These are phyloP conservation scores for Sclerotinia nivalis DNA, from an alignment of 2,329 filamentous ascomycete genomes.

Conservation along the genomic window DNA sequence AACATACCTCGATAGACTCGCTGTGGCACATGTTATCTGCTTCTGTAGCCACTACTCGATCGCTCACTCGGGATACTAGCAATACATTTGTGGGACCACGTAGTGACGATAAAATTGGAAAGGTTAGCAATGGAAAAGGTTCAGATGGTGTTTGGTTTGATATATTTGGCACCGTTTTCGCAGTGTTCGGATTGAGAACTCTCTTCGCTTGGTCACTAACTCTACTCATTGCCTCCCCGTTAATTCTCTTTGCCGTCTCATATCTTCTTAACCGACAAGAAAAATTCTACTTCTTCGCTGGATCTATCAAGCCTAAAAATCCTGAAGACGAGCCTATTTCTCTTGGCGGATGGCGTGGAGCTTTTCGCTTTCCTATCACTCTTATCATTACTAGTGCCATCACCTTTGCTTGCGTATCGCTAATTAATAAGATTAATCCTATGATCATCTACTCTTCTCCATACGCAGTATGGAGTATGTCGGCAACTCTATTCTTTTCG, in stretches of 20 bases:
- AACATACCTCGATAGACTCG: constrained; percentile 68
- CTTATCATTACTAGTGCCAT: constrained; percentile 66
- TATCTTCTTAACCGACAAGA: constrained; percentile 68
- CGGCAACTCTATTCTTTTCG: constrained; percentile 77
- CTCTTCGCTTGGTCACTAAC: constrained; percentile 88
- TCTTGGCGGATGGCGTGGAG: constrained; percentile 75
- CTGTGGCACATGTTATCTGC: constrained; percentile 96
- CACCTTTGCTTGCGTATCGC: constrained; percentile 70
- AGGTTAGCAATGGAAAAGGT: constrained; percentile 65
- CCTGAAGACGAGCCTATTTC: constrained; percentile 62
- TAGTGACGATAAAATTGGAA: constrained; percentile 56
- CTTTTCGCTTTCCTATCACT: constrained; percentile 80
- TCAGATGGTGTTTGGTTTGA: constrained; percentile 89
- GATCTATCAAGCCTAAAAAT: constrained; percentile 56
- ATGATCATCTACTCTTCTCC: constrained; percentile 87
- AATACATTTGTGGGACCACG: constrained; percentile 63
- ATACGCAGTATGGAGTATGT: constrained; percentile 87
- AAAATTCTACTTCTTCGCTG: constrained; percentile 86
- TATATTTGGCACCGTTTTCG: constrained; percentile 77
- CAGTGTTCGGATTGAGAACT: constrained; percentile 75
- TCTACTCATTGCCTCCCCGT: constrained; percentile 75
- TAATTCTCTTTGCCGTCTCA: constrained; percentile 69
- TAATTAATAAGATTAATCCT: constrained; percentile 82
- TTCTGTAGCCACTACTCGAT: constrained; percentile 71
- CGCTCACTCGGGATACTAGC: constrained; percentile 68